These are phyloP conservation scores for Byssothecium circinans DNA, from an alignment of 2,329 filamentous ascomycete genomes.

Conservation along the genomic window DNA sequence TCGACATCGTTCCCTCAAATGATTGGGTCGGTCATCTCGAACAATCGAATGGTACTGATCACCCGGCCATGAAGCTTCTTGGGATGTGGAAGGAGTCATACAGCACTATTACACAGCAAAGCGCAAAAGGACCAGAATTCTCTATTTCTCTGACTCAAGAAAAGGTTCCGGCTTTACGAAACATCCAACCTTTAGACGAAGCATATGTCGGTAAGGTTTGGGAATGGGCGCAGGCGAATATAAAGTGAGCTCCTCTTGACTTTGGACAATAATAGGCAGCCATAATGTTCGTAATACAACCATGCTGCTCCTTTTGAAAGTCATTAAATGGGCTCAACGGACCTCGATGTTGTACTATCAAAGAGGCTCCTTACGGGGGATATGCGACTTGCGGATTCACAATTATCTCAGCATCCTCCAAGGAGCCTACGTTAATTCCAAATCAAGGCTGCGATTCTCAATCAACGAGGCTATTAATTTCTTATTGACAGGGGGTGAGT, in stretches of 20 bases:
- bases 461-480: too few species aligned
- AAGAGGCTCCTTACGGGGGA: too few species aligned
- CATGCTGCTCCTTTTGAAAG: neutral
- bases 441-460: too few species aligned
- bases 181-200: conserved; percentile 46
- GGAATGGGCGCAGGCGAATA: conserved; percentile 34
- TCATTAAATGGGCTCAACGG: too few species aligned
- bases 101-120: conserved; percentile 11
- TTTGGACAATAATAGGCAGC: neutral
- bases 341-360: too few species aligned
- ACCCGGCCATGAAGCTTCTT: conserved; percentile 53
- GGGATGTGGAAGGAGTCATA: conserved; percentile 55
- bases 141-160: conserved; percentile 38
- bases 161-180: conserved; percentile 38
- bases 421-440: too few species aligned
- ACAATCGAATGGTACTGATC: conserved; percentile 30
- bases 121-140: conserved; percentile 27
- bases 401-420: too few species aligned
- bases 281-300: neutral
- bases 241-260: conserved; percentile 1
- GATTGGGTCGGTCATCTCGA: conserved; percentile 51
- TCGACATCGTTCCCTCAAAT: conserved; percentile 46
- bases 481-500: too few species aligned
- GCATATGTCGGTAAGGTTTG: conserved; percentile 47
- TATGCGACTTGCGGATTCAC: too few species aligned